These are phyloP conservation scores for Lipomyces yamadae DNA, from an alignment of 805 yeast genomes.

Conservation along the genomic window DNA sequence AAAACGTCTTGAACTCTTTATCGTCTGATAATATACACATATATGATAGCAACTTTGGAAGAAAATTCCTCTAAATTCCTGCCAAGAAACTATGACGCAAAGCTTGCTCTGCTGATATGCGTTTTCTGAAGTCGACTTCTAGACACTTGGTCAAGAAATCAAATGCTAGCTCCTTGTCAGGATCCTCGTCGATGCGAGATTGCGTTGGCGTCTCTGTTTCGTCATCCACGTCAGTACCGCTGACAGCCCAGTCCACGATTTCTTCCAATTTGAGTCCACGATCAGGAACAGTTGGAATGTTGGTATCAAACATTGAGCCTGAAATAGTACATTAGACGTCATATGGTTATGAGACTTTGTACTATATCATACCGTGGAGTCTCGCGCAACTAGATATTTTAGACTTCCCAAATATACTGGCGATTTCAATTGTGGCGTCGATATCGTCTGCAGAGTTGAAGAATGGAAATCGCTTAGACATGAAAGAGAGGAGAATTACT, in stretches of 20 bases:
- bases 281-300: conserved; percentile 57
- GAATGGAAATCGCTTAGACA: conserved; percentile 84
- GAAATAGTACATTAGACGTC: not conserved
- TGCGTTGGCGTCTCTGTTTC: conserved; percentile 9
- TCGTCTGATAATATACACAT: not conserved
- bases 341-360: not conserved
- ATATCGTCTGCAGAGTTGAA: conserved; percentile 93
- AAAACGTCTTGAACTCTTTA: not conserved
- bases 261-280: conserved; percentile 49
- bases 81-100: conserved; percentile 45
- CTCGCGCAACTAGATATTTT: conserved; percentile 77
- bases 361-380: conserved; percentile 65
- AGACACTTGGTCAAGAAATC: conserved; percentile 61
- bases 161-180: conserved; percentile 41
- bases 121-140: conserved; percentile 65
- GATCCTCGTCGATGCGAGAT: conserved; percentile 5
- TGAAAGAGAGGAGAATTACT: conserved; percentile 76
- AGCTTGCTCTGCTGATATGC: conserved; percentile 69
- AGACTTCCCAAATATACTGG: conserved; percentile 76
- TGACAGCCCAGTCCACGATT: conserved; percentile 50
- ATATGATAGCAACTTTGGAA: not conserved
- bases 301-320: conserved; percentile 72
- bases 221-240: conserved; percentile 19
- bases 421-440: conserved; percentile 85
- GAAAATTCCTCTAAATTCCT: not conserved